These are phyloP conservation scores for Thraustotheca clavata DNA, from an alignment of 352 stramenopile species.

Conservation along the genomic window DNA sequence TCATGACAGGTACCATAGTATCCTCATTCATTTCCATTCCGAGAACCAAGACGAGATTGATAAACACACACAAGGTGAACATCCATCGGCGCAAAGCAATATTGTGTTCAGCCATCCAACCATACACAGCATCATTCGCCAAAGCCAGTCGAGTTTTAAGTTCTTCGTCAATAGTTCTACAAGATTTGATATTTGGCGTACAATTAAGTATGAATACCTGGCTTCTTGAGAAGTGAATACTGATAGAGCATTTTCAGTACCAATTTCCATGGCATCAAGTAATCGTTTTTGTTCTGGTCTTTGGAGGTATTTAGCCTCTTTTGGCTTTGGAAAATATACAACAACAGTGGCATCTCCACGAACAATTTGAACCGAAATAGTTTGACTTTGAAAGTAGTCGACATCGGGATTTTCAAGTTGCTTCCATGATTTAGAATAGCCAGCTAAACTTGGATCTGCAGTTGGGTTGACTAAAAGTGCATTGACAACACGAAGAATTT, in stretches of 20 bases:
- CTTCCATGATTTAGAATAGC: constrained; percentile 3
- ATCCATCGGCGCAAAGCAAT: constrained; percentile 11
- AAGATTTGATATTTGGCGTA: background rate
- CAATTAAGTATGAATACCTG: background rate
- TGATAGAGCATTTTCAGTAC: constrained; percentile 6
- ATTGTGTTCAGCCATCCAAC: constrained; percentile 11
- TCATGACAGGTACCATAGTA: background rate
- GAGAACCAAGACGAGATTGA: constrained; percentile 18
- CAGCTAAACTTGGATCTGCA: background rate
- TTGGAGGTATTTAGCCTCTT: constrained; percentile 17
- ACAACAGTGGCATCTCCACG: constrained; percentile 1
- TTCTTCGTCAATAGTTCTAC: constrained; percentile 18
- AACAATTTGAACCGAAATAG: constrained; percentile 16
- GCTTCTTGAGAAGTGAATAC: constrained; percentile 15
- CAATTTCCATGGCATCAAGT: constrained; percentile 16
- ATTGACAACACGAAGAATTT: constrained; percentile 13
- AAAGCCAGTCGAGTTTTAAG: constrained; percentile 12
- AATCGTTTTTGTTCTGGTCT: constrained; percentile 9
- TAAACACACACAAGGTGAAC: constrained; percentile 15
- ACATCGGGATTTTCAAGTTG: constrained; percentile 8
- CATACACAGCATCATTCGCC: background rate
- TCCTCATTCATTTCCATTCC: constrained; percentile 2
- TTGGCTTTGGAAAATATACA: constrained; percentile 17
- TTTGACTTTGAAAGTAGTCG: constrained; percentile 12
- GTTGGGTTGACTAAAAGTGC: background rate